phyloP scores from a whole-genome alignment of 371 early-diverging fungal species.

The Mucor racemosus region DNA sequence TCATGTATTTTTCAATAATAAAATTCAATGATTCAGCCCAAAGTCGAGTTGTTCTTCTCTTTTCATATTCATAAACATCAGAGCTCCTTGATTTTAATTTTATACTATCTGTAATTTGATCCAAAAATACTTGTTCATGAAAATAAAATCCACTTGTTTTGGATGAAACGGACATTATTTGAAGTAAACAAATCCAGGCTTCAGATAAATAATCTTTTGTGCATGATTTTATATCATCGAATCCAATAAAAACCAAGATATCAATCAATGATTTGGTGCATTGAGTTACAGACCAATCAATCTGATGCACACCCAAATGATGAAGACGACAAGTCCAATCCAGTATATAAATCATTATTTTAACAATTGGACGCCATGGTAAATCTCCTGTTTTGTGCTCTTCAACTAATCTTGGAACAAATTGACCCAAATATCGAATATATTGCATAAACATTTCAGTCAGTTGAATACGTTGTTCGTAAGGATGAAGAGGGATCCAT shows the following conservation, averaged over 20 bases:
- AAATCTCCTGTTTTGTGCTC: background rate
- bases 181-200: slow-evolving; percentile 25
- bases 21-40: slow-evolving; percentile 18
- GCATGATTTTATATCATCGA: background rate
- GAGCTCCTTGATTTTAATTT: background rate
- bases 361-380: slow-evolving; percentile 17
- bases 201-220: slow-evolving; percentile 14
- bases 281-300: slow-evolving; percentile 18
- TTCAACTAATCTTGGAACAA: background rate
- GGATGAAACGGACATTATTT: slow-evolving; percentile 26
- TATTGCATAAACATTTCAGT: slow-evolving; percentile 4
- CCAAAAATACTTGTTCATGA: slow-evolving; percentile 11
- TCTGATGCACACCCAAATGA: slow-evolving; percentile 12
- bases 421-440: background rate
- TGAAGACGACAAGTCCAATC: slow-evolving; percentile 32
- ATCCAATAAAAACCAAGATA: slow-evolving; percentile 19
- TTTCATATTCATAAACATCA: background rate
- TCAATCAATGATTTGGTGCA: slow-evolving; percentile 18
- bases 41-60: slow-evolving; percentile 11
- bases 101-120: slow-evolving; percentile 14
- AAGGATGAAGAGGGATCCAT: slow-evolving; percentile 15
- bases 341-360: slow-evolving; percentile 15
- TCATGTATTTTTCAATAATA: slow-evolving; percentile 18
- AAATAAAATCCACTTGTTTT: slow-evolving; percentile 14
- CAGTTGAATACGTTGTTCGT: background rate